Evolutionary conservation across 2,329 filamentous ascomycete genomes (phyloP), one percentile per base, ranked within the genome.

Genomic region (Aspergillus sp.): DNA sequence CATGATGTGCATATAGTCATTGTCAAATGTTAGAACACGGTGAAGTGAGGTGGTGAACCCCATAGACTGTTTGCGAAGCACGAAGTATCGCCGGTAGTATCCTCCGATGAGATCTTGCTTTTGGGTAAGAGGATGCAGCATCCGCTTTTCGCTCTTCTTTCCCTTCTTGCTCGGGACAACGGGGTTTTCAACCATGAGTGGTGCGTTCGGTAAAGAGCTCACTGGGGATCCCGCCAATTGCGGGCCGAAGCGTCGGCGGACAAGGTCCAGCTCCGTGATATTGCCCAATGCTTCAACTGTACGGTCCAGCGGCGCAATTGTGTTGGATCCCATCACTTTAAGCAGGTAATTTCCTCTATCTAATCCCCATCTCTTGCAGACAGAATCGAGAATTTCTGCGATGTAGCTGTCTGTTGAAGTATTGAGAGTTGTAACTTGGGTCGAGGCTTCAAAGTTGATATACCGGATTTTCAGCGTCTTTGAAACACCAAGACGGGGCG

Each of bases 371-470:
- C 84, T 79, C 58, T 84, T 83, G 72, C 86, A 88, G 1, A 85
- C 82, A 41, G 81, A 80, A 62, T 87, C 85, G 60, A 88, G 81
- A 49, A 88, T 80, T 68, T 88, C 86, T n/a, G 85, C 86, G 58
- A 88, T 84, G 66, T 88, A 88, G 46, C 84, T 87, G 64, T 88
- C 86, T 1, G 84, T 85, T 3, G 84, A 85, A 31, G 84, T 84
- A 52, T 82, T 81, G 52, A 86, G 74, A 3, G 80, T 81, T 56
- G 81, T 81, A 21, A 77, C 77, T 62, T 80, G 82, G 6, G 73
- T 74, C 31, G 82, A 81, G 63, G 83, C 83, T 56, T 86, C 82
- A 4, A 84, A 75, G 64, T 86, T 84, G 17, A 84, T 82, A 68
- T 84, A 87, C 51, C 85, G 82, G 49, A 88, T 80, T 19, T 80